Evolutionary conservation across 805 yeast genomes (phyloP), one percentile per base, ranked within the genome.

Genomic region (Saccharomyces jurei): DNA sequence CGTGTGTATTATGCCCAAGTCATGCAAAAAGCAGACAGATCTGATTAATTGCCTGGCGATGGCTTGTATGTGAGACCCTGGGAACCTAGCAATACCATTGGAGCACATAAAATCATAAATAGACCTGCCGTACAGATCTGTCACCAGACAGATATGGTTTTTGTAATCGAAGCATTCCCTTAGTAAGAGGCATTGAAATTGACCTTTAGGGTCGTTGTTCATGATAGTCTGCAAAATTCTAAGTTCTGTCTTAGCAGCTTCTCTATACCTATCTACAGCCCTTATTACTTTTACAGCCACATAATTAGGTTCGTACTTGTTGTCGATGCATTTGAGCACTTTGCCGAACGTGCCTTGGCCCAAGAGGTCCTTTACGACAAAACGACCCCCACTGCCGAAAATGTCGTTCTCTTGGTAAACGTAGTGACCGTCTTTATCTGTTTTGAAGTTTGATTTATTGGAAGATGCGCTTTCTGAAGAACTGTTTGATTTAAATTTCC

Each of bases 301-400:
- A 55, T 77, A 76, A 52, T 9, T 6, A 6, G 49, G 14, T 29
- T 49, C 46, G 54, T 41, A 27, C 50, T 53, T 4, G 28, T 54
- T 74, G 66, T 94, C 98, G 60, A 77, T 78, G 71, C 97, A 92
- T 72, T 92, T 94, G 46, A 91, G 95, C 49, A 94, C 99, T 72
- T 94, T 98, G 9, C 99, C 99, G 76, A 94, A 94, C 1, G 99
- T 91, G 2, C 99, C 99, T 58, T 91, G 92, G 0, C 99, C 99
- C 54, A 94, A 74, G 32, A 89, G 72, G 55, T 81, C 77, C 32
- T 80, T 71, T 11, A 91, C 85, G 21, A 78, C 72, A 68, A 86
- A 91, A 49, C 96, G 71, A 51, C 74, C 75, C 64, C 86, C 83
- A 14, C 59, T 54, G n/a, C 96, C 89, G 68, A 87, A 85, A 2